phyloP scores from a whole-genome alignment of 345 rosid species.

The Litchi chinensis region DNA sequence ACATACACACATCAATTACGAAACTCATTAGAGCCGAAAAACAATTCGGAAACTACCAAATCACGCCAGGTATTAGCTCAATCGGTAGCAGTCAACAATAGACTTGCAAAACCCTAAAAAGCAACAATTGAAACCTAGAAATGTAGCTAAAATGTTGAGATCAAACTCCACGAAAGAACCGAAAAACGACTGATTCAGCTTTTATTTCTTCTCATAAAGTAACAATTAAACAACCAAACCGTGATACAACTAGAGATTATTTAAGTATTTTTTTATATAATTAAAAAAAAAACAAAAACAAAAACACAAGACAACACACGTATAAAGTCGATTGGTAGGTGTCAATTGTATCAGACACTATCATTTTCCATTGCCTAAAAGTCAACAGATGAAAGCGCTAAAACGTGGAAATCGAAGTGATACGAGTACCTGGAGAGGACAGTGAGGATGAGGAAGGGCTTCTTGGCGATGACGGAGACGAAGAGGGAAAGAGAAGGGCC shows the following conservation, averaged over 20 bases:
- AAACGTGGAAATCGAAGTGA: background rate
- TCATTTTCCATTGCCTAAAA: background rate
- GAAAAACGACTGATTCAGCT: too few relatives aligned
- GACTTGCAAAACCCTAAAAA: background rate
- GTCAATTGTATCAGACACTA: background rate
- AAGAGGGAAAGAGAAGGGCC: constrained; percentile 91
- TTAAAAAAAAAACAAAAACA: background rate
- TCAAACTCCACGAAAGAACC: too few relatives aligned
- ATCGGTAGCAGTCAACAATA: too few relatives aligned
- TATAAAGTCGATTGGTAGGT: too few relatives aligned
- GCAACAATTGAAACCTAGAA: too few relatives aligned
- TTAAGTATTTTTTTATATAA: background rate
- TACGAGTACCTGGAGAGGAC: constrained; percentile 78
- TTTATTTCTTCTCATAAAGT: too few relatives aligned
- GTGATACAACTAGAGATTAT: too few relatives aligned
- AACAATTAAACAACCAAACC: background rate
- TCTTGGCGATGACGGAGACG: constrained; percentile 86
- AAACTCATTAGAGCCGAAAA: constrained; percentile 15
- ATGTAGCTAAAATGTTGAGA: too few relatives aligned
- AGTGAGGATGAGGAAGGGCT: constrained; percentile 90
- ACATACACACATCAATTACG: background rate
- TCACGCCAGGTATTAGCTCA: background rate
- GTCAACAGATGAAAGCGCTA: background rate
- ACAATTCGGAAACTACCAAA: background rate
- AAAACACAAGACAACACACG: background rate